These are phyloP conservation scores for Cladosporium sp. DNA, from an alignment of 2,329 filamentous ascomycete genomes.

Conservation along the genomic window DNA sequence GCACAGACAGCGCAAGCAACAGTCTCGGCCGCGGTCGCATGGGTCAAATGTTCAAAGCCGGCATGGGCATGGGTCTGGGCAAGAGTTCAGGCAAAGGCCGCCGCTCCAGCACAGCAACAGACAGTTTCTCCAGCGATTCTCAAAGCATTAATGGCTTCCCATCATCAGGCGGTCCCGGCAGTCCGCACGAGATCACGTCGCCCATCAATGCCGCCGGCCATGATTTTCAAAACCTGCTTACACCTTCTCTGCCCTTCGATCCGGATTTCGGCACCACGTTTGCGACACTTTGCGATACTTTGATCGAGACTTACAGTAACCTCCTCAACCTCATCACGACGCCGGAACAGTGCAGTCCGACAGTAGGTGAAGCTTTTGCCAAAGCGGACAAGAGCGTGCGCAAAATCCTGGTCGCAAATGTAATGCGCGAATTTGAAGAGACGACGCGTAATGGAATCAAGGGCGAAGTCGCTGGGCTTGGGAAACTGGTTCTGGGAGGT, in stretches of 20 bases:
- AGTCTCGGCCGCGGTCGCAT: constrained; percentile 77
- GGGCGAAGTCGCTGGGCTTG: constrained; percentile 79
- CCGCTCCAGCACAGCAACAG: constrained; percentile 61
- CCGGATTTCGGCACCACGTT: constrained; percentile 98
- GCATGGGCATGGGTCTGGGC: constrained; percentile 41
- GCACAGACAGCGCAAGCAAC: constrained; percentile 65
- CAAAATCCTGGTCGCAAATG: constrained; percentile 83
- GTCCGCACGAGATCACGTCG: constrained; percentile 30
- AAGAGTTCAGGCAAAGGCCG: constrained; percentile 41
- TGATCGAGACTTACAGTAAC: constrained; percentile 87
- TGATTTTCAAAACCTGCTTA: constrained; percentile 84
- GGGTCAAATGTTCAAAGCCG: constrained; percentile 54
- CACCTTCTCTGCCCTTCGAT: constrained; percentile 91
- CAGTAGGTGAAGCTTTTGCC: constrained; percentile 78
- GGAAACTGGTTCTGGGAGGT: constrained; percentile 85
- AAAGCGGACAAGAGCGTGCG: constrained; percentile 85
- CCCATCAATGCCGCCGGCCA: constrained; percentile 68
- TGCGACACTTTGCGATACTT: constrained; percentile 88
- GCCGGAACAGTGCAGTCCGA: constrained; percentile 69
- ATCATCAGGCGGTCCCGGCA: constrained; percentile 13
- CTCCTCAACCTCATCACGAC: constrained; percentile 75
- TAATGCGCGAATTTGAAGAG: constrained; percentile 93
- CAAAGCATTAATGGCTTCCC: background rate
- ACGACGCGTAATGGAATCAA: constrained; percentile 74
- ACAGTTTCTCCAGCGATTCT: constrained; percentile 49